phyloP scores from a whole-genome alignment of 495 filamentous ascomycete species.

The Pyrenula massariospora region DNA sequence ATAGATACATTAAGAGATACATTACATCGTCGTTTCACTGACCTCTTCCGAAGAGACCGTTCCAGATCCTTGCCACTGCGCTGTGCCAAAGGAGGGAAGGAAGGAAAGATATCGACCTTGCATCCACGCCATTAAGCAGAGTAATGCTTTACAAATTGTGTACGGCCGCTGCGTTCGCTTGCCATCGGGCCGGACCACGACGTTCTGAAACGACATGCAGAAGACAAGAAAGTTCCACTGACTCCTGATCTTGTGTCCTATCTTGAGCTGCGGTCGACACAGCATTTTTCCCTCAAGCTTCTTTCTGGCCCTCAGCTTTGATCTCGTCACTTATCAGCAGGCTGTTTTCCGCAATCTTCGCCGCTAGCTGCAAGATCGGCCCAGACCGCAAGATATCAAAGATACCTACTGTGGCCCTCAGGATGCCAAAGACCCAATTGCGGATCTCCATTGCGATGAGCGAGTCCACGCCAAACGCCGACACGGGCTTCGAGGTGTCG shows the following conservation, averaged over 20 bases:
- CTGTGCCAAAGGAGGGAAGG: too few species aligned
- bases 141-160: too few species aligned
- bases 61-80: too few species aligned
- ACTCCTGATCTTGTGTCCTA: neutral
- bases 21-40: too few species aligned
- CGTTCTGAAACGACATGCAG: too few species aligned
- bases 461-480: slow-evolving; percentile 23
- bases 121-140: too few species aligned
- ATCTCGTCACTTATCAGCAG: neutral
- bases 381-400: slow-evolving; percentile 19
- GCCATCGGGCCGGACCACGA: too few species aligned
- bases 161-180: too few species aligned
- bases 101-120: too few species aligned
- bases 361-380: slow-evolving; percentile 7
- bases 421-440: slow-evolving; percentile 21
- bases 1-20: too few species aligned
- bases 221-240: too few species aligned
- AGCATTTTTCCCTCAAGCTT: neutral
- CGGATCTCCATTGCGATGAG: slow-evolving; percentile 28
- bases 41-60: too few species aligned
- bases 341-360: slow-evolving; percentile 10
- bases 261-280: neutral
- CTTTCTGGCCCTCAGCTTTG: neutral
- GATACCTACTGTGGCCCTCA: slow-evolving; percentile 24
- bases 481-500: slow-evolving; percentile 16